These are phyloP conservation scores for Schoenoplectus tabernaemontani DNA, from an alignment of 202 grass and related monocot genomes.

Conservation along the genomic window DNA sequence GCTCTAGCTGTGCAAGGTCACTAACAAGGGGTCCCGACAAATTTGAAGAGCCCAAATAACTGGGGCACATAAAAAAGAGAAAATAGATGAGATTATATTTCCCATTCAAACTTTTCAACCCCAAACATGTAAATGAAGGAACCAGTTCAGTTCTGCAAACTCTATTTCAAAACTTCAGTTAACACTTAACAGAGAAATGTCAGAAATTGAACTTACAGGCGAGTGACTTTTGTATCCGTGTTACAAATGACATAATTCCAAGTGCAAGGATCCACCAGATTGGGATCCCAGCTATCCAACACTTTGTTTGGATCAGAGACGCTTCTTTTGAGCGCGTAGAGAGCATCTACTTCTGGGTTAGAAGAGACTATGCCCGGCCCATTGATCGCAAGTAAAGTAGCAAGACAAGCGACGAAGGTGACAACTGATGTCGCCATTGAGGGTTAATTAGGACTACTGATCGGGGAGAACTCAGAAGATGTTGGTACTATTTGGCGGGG, in stretches of 20 bases:
- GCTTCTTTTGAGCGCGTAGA: conserved; percentile 47
- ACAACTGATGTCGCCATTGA: conserved; percentile 5
- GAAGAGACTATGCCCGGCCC: not conserved
- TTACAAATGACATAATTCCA: conserved; percentile 85
- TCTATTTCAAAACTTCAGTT: not conserved
- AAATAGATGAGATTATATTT: not conserved
- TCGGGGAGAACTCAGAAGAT: not conserved
- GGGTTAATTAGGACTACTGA: conserved; percentile 15
- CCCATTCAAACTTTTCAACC: not conserved
- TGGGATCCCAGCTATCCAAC: conserved; percentile 72
- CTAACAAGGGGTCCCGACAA: conserved; percentile 50
- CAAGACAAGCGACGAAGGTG: conserved; percentile 3
- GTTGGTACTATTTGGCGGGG: not conserved
- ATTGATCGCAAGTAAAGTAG: not conserved
- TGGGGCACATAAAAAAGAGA: conserved; percentile 18
- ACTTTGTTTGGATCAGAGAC: conserved; percentile 51
- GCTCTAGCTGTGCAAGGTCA: conserved; percentile 48
- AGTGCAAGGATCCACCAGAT: conserved; percentile 64
- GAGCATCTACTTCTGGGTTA: conserved; percentile 69
- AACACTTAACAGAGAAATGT: not conserved
- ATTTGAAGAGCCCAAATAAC: conserved; percentile 74
- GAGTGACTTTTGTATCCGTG: conserved; percentile 56
- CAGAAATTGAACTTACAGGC: conserved; percentile 36
- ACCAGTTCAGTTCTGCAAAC: not conserved
- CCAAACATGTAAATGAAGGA: not conserved